phyloP scores from a whole-genome alignment of 2,329 filamentous ascomycete genomes.

The Aspergillus sojae region DNA sequence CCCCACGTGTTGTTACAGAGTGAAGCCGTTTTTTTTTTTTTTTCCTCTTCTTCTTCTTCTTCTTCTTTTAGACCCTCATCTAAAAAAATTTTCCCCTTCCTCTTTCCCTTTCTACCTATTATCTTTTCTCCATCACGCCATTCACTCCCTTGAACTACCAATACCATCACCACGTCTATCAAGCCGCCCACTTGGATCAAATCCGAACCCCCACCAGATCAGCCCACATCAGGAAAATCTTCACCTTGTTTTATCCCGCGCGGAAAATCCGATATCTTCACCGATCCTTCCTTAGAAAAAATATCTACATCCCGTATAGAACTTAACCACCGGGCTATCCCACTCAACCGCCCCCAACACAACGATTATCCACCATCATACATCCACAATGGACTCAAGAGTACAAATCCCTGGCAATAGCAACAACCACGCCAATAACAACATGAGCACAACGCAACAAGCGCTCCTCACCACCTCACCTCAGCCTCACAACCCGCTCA shows the following conservation, averaged over 20 bases:
- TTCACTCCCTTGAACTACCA: background rate
- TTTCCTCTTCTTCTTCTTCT: background rate
- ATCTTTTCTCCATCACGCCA: constrained; percentile 4
- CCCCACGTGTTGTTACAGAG: constrained; percentile 24
- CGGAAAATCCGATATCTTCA: background rate
- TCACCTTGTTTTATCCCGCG: background rate
- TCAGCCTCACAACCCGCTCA: constrained; percentile 9
- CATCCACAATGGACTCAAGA: background rate
- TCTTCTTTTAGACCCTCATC: background rate
- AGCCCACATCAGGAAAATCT: constrained; percentile 3
- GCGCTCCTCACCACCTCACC: constrained; percentile 2
- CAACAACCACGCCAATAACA: background rate
- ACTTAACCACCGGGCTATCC: background rate
- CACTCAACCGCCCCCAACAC: background rate
- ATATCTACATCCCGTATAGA: background rate
- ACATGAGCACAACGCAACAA: background rate
- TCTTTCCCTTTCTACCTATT: background rate
- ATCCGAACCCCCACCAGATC: constrained; percentile 4
- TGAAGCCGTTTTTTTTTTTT: background rate
- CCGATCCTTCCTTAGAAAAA: background rate
- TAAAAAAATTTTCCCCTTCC: constrained; percentile 3
- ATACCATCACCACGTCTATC: background rate
- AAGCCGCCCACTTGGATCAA: background rate
- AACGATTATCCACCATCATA: background rate
- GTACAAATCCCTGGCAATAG: constrained; percentile 2